A percentile compares a stretch with the other conserved stretches of the same genome.
Evolutionary conservation across 2,329 filamentous ascomycete species (phyloP).

Genomic region (Berkeleyomyces rouxiae): DNA sequence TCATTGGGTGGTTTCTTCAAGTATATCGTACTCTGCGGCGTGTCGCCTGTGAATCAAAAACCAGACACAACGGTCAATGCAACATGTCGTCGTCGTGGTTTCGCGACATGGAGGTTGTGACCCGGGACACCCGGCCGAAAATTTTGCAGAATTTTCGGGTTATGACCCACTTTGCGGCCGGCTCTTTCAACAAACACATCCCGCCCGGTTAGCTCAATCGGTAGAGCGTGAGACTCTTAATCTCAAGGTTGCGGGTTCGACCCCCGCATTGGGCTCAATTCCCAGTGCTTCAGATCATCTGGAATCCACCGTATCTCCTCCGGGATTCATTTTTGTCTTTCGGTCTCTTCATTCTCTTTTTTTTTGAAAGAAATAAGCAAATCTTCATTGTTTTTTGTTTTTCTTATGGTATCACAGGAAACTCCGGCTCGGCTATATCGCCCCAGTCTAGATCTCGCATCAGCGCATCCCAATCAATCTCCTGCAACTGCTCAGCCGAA

Average conservation of each 20-base stretch:
- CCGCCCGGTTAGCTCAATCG: conserved; percentile 48
- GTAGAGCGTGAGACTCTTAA: conserved; percentile 60
- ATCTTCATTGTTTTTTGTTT: background rate
- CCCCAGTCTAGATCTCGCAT: conserved; percentile 35
- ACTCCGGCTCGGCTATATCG: conserved; percentile 6
- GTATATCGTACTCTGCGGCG: too few relatives aligned
- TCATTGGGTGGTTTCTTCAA: too few relatives aligned
- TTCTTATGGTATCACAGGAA: background rate
- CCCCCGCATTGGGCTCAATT: conserved; percentile 19
- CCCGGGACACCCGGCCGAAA: too few relatives aligned
- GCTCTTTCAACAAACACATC: background rate
- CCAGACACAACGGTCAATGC: too few relatives aligned
- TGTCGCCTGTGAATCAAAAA: too few relatives aligned
- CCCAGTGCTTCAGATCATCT: background rate
- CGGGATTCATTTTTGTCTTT: background rate
- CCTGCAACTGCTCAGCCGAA: conserved; percentile 24
- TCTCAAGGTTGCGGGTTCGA: conserved; percentile 28
- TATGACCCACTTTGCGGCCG: too few relatives aligned
- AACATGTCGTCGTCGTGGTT: too few relatives aligned
- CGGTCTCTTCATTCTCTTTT: background rate
- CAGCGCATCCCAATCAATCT: conserved; percentile 34
- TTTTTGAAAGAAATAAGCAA: background rate
- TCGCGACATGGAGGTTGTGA: too few relatives aligned
- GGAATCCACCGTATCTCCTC: background rate
- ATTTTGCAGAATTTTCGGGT: too few relatives aligned